A percentile compares a stretch with the other conserved stretches of the same genome.
Conservation (phyloP, 169 alveolate species). For the Cryptosporidium parvum region DNA sequence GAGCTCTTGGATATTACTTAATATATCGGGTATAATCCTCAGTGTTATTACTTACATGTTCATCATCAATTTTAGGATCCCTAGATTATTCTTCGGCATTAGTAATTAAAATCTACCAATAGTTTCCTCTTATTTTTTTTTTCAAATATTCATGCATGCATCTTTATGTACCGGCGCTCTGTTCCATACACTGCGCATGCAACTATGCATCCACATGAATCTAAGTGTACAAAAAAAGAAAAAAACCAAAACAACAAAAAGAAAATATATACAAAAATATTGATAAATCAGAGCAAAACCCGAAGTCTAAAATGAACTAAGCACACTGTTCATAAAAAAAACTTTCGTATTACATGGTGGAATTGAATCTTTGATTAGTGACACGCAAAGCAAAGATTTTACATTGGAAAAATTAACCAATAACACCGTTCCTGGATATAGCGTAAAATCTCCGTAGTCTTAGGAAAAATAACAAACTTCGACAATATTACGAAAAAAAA, state of each 20-base stretch:
- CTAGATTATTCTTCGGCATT: conserved; percentile 22
- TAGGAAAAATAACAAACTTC: too few relatives aligned
- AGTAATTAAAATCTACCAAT: background rate
- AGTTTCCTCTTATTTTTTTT: background rate
- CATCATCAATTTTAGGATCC: conserved; percentile 17
- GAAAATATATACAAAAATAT: background rate
- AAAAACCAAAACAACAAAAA: background rate
- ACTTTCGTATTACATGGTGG: too few relatives aligned
- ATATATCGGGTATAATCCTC: background rate
- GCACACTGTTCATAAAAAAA: background rate
- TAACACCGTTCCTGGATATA: too few relatives aligned
- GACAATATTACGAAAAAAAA: too few relatives aligned
- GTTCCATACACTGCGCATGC: background rate
- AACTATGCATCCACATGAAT: background rate
- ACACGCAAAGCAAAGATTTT: background rate
- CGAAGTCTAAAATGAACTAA: background rate
- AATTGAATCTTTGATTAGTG: background rate
- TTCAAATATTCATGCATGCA: background rate
- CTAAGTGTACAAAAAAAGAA: background rate
- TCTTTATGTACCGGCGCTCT: background rate
- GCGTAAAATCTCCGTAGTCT: too few relatives aligned
- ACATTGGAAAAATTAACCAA: background rate
- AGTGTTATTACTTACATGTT: conserved; percentile 25
- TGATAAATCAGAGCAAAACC: background rate
- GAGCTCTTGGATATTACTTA: conserved; percentile 30